phyloP scores from a whole-genome alignment of 2,329 filamentous ascomycete species.

The Phyllosticta citrichinensis region DNA sequence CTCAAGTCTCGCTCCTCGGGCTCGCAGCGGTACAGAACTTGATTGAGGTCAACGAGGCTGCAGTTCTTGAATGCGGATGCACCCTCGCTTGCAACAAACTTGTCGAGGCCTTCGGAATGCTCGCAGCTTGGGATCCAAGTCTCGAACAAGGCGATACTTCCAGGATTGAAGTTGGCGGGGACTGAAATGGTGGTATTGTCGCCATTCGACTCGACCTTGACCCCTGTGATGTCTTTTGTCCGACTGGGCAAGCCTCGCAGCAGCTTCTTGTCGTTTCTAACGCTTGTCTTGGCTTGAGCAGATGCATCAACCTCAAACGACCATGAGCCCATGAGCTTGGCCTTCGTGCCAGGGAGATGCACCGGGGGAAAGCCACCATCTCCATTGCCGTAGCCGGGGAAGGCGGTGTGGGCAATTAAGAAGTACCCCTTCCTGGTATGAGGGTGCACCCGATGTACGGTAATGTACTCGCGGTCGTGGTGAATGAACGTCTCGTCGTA shows the following conservation, averaged over 20 bases:
- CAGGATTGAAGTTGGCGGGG: slow-evolving; percentile 76
- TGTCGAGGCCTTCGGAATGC: slow-evolving; percentile 72
- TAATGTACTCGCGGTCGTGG: slow-evolving; percentile 92
- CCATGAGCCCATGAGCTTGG: slow-evolving; percentile 82
- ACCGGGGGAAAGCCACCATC: slow-evolving; percentile 74
- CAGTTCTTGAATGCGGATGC: slow-evolving; percentile 67
- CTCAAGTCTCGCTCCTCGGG: slow-evolving; percentile 77
- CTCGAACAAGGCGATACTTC: slow-evolving; percentile 89
- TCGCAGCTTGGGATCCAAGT: slow-evolving; percentile 89
- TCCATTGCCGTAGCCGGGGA: slow-evolving; percentile 77
- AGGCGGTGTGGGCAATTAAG: slow-evolving; percentile 90
- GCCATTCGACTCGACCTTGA: slow-evolving; percentile 60
- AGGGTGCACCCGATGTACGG: slow-evolving; percentile 89
- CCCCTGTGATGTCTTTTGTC: slow-evolving; percentile 62
- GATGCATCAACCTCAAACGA: slow-evolving; percentile 78
- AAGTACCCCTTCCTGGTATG: slow-evolving; percentile 90
- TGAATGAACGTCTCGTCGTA: slow-evolving; percentile 96
- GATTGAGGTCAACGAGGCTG: slow-evolving; percentile 77
- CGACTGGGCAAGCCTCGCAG: slow-evolving; percentile 78
- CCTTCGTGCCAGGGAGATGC: slow-evolving; percentile 72
- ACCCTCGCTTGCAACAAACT: slow-evolving; percentile 73
- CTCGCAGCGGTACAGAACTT: slow-evolving; percentile 82
- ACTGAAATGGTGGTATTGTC: slow-evolving; percentile 72
- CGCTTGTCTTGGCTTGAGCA: slow-evolving; percentile 55
- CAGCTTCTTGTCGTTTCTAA: slow-evolving; percentile 57